A percentile compares a stretch with the other conserved stretches of the same genome.
Conservation (phyloP, 345 rosid species). For the Erucastrum elatum region DNA sequence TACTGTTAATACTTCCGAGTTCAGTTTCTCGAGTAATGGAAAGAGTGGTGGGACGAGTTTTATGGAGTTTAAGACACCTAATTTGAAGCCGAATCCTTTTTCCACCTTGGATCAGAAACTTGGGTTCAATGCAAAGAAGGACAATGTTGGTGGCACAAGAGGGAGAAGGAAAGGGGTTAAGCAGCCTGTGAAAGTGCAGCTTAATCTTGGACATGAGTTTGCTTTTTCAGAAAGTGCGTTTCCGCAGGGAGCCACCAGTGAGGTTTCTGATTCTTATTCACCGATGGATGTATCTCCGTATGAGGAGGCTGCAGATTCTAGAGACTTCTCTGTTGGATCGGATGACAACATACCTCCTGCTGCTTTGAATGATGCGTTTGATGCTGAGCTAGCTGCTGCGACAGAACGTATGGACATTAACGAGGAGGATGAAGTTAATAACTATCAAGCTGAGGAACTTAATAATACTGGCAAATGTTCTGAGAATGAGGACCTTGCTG, state of each 20-base stretch:
- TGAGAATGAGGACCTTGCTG: conserved; percentile 47
- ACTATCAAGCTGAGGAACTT: conserved; percentile 40
- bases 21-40: conserved; percentile 44
- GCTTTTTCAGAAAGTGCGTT: conserved; percentile 45
- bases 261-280: conserved; percentile 64
- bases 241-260: conserved; percentile 47
- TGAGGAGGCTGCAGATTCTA: conserved; percentile 47
- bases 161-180: conserved; percentile 58
- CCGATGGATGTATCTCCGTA: conserved; percentile 90
- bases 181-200: conserved; percentile 57
- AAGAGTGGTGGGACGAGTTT: conserved; percentile 36
- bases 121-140: conserved; percentile 67
- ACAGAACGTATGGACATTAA: conserved; percentile 67
- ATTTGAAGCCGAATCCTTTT: conserved; percentile 44
- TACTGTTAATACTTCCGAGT: conserved; percentile 36
- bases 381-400: conserved; percentile 61
- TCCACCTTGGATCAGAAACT: conserved; percentile 50
- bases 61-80: conserved; percentile 61
- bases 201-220: conserved; percentile 53
- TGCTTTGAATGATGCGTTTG: conserved; percentile 46
- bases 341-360: conserved; percentile 44
- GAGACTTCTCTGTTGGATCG: conserved; percentile 63
- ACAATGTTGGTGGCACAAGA: conserved; percentile 44
- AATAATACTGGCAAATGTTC: conserved; percentile 35
- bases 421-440: conserved; percentile 43